phyloP scores from a whole-genome alignment of 108 stramenopile species.

The Cyclotella sp. region DNA sequence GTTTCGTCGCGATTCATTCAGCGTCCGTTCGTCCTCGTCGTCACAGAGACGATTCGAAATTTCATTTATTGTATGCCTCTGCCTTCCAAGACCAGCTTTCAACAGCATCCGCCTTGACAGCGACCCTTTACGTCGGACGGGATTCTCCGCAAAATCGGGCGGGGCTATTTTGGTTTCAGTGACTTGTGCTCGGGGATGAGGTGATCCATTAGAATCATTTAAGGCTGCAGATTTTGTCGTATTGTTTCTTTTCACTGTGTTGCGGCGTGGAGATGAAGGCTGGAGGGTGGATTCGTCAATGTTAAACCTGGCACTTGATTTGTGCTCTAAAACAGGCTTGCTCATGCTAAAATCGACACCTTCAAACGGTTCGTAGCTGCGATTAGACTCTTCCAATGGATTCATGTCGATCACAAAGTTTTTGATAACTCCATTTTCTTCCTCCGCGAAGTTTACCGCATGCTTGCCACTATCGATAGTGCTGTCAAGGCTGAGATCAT shows the following conservation, averaged over 20 bases:
- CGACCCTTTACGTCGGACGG: neutral
- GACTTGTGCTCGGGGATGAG: neutral
- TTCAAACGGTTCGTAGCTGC: neutral
- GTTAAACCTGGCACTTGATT: neutral
- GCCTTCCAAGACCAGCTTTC: constrained; percentile 1
- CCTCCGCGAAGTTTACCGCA: neutral
- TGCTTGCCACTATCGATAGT: neutral
- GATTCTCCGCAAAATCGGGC: neutral
- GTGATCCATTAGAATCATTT: neutral
- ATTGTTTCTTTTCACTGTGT: neutral
- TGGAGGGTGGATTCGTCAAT: neutral
- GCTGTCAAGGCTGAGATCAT: neutral
- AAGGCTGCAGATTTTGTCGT: neutral
- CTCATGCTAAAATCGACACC: neutral
- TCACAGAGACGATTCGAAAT: neutral
- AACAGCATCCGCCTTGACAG: neutral
- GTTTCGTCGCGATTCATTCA: neutral
- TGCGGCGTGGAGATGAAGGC: neutral
- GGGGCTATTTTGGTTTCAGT: neutral
- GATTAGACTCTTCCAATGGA: constrained; percentile 1
- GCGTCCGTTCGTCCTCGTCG: neutral
- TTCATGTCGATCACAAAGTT: neutral
- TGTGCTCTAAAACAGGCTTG: neutral
- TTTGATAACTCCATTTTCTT: neutral
- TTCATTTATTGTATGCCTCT: constrained; percentile 1